Base-by-base conservation (phyloP, 495 filamentous ascomycete genomes). In the Trichoderma erinaceum region DNA sequence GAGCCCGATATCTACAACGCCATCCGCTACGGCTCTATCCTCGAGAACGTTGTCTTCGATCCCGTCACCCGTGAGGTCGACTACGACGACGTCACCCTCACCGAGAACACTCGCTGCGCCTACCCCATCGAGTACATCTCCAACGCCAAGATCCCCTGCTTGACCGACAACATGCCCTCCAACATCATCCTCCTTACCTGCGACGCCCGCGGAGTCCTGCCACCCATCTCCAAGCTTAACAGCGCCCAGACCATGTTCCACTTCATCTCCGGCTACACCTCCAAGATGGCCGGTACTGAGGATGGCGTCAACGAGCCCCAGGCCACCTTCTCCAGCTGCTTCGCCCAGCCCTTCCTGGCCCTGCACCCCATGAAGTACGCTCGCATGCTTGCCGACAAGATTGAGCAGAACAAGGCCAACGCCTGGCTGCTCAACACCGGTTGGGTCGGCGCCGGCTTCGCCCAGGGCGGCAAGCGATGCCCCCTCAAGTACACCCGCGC, bases 231-330 rank as follows among this genome's bases (percentile, higher is more conserved):
- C 73, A 99, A 98, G 86, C 89, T 99, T 75, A 90, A 89, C 84
- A 86, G 89, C 72, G 91, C 92, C 74, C 95, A 99, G 82, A 97
- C 92, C 75, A 98, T 99, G 93, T 99, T 97, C 87, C 95, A 99
- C 87, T 99, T 99, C 86, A 99, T 99, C 79, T 95, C 90, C 23
- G 95, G 95, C 75, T 99, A 99, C 85, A 99, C 95, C 67, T 98
- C 96, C 74, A 99, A 99, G 89, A 98, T 99, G 96, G 96, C 94
- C 70, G 95, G 95, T 75, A 99, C 95, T 63, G 95, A 99, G 82
- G 91, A 97, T 66, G 95, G 95, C 78, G 87, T 99, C 66, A 92
- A 90, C 18, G 95, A 99, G 83, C 95, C 95, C 71, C 91, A 97
- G 82, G 95, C 95, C 3, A 99, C 95, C 73, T 99, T 99, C 90